Evolutionary conservation across 768 basidiomycete genomes (phyloP), one percentile per base, ranked within the genome.

Genomic region (Arthromyces matolae): DNA sequence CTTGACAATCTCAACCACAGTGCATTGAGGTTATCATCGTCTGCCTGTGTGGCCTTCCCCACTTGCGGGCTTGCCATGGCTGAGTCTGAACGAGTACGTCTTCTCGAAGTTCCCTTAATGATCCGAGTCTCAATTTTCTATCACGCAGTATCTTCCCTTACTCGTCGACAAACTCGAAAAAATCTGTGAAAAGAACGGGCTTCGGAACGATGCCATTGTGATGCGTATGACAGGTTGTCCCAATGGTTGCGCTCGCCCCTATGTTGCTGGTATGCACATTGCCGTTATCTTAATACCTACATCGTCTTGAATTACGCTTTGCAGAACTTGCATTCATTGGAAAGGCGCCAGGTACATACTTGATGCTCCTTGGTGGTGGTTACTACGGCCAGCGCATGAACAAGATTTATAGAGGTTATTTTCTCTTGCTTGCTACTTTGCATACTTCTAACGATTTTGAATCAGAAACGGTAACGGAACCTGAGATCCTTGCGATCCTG

Each of bases 201-300:
- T 98, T 33, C 78, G 95, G 37, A 86, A 96, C 63, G 95, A 99
- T 67, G 84, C 88, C 3, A 95, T 98, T 55, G 83, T 97, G 51
- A 97, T 99, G 95, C 81, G 95, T 44, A 97, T 98, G 94, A 97
- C 94, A 13, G 95, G 95, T 41, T 97, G 94, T 57, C 91, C 91
- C 3, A 93, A 93, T 59, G 92, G 91, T 29, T 93, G 93, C 64
- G 90, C 94, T 2, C 78, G 94, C 49, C 95, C 93, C 29, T 98
- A 95, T 66, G 72, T 94, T 36, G 95, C 90, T 39, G 88, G 88
- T 84, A 35, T 8, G 61, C 59, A 28, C 20, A 4, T 34, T 27
- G 29, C 25, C 20, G 22, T 4, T 13, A 33, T 28, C 13, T 19
- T 18, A 12, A 8, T 29, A 14, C 38, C 41, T 36, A 14, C 31